Percentiles rank a stretch among this genome's conserved stretches.
Conservation (phyloP, 2,329 filamentous ascomycete genomes). For the Xylaria sp. region DNA sequence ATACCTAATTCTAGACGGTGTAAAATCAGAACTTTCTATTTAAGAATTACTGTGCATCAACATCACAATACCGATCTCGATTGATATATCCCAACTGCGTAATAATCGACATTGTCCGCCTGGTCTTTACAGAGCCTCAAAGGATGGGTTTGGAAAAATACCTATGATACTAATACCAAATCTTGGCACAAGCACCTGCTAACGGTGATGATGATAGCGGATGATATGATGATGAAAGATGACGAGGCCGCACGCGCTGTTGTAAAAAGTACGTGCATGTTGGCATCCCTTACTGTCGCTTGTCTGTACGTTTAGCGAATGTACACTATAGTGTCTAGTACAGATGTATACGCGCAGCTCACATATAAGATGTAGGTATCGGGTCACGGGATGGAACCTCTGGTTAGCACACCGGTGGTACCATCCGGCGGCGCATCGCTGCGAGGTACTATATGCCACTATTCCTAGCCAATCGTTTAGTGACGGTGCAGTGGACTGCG, state of each 20-base stretch:
- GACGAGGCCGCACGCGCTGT: conserved; percentile 12
- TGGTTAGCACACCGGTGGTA: background rate
- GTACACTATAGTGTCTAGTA: background rate
- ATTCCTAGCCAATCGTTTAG: conserved; percentile 1
- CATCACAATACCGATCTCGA: conserved; percentile 15
- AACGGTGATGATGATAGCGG: background rate
- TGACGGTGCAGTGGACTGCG: background rate
- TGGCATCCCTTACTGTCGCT: conserved; percentile 1
- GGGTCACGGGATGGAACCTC: conserved; percentile 2
- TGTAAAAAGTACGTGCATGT: background rate
- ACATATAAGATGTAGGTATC: background rate
- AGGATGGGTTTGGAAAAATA: conserved; percentile 8
- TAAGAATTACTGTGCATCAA: background rate
- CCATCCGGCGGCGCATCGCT: conserved; percentile 18
- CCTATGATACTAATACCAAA: conserved; percentile 1
- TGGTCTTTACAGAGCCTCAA: conserved; percentile 30
- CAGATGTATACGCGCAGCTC: background rate
- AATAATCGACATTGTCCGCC: conserved; percentile 29
- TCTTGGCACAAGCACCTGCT: background rate
- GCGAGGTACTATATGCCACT: background rate
- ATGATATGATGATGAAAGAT: conserved; percentile 6
- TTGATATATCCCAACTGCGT: conserved; percentile 27
- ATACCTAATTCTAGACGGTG: conserved; percentile 2
- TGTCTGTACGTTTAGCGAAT: background rate
- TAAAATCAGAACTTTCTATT: conserved; percentile 10